Conservation (phyloP, 2,329 filamentous ascomycete species). For the Xylaria multiplex region DNA sequence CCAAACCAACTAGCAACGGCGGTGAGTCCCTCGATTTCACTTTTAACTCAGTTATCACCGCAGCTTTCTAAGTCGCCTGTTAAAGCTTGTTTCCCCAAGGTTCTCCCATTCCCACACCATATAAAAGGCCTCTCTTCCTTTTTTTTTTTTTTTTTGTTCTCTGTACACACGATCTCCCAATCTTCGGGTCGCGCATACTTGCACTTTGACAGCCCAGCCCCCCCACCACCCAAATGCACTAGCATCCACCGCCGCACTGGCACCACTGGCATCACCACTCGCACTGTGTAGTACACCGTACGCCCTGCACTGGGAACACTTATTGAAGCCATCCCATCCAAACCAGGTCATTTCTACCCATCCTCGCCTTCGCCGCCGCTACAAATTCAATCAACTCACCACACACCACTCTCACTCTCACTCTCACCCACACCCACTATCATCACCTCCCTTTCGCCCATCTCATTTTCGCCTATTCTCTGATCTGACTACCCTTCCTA, state of each 20-base stretch:
- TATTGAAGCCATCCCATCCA: slow-evolving; percentile 38
- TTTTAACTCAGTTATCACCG: slow-evolving; percentile 12
- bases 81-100: no score
- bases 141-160: no score
- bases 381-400: slow-evolving; percentile 42
- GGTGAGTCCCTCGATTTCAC: slow-evolving; percentile 1
- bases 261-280: slow-evolving; percentile 28
- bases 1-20: background rate
- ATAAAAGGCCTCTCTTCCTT: background rate
- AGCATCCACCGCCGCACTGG: slow-evolving; percentile 35
- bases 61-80: slow-evolving; percentile 18
- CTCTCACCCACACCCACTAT: slow-evolving; percentile 13
- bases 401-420: slow-evolving; percentile 25
- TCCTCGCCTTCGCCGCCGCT: slow-evolving; percentile 47
- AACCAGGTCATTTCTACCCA: slow-evolving; percentile 43
- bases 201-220: slow-evolving; percentile 32
- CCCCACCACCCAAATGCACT: slow-evolving; percentile 40
- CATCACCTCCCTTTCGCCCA: slow-evolving; percentile 20
- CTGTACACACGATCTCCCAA: background rate
- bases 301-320: slow-evolving; percentile 28
- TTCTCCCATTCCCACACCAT: background rate
- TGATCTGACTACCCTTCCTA: slow-evolving; percentile 22
- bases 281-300: slow-evolving; percentile 36
- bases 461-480: slow-evolving; percentile 29
- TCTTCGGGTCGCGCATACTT: slow-evolving; percentile 19